Evolutionary conservation across 2,329 filamentous ascomycete genomes (phyloP), one percentile per base, ranked within the genome.

Genomic region (Fusarium camptoceras): DNA sequence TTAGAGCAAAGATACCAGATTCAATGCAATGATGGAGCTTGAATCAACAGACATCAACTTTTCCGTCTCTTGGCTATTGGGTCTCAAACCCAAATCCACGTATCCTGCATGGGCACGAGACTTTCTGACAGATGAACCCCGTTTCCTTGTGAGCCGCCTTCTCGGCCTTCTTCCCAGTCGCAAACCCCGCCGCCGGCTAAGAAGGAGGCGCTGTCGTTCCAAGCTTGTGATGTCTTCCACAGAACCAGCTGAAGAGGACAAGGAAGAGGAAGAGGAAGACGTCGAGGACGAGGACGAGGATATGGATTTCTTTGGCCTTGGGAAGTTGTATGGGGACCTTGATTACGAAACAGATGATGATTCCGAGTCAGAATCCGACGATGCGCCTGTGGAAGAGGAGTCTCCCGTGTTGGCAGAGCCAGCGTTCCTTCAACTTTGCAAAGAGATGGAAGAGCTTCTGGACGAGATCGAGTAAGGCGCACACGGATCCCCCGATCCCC

Each of bases 71-170:
- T 76, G 75, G 75, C 64, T 76, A 34, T 64, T 76, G 43, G 75
- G 75, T 50, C 73, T 76, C 30, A 71, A 68, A 62, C 69, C 73
- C 56, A 73, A 59, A 67, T 65, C 74, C 50, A 68, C 62, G 54
- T 63, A 61, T 64, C 75, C 75, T 30, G 25, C 60, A 58, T 76
- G 75, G 75, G 73, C 72, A 53, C 70, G 63, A 41, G 67, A 68
- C 25, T 76, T 67, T 44, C 58, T 76, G 59, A 69, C 73, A 42
- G 62, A 74, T 47, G 76, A 77, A 59, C 73, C 72, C 22, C 62
- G 71, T 59, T 77, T 77, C 54, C 74, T 69, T 47, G 76, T 77
- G 61, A 77, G 76, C 66, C 73, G 70, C 55, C 56, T 77, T 50
- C 70, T 77, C 34, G 76, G 76, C 31, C 62, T 77, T 25, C 50